phyloP scores from a whole-genome alignment of 352 stramenopile species.

The Phytophthora macrochlamydospora region DNA sequence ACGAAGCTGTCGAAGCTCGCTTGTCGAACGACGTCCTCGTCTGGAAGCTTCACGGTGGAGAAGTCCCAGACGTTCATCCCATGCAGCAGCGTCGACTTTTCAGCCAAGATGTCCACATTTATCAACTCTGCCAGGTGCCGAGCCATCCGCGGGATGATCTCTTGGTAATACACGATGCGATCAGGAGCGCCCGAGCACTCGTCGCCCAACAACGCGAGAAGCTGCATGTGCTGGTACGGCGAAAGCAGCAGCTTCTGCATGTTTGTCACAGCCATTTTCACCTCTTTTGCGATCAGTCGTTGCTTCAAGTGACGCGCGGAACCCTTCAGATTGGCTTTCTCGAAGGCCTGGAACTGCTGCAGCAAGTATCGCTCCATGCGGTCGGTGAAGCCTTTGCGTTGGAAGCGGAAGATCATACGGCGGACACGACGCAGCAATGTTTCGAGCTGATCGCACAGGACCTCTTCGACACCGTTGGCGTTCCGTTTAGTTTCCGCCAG shows the following conservation, averaged over 20 bases:
- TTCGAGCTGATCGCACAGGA: conserved; percentile 44
- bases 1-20: conserved; percentile 42
- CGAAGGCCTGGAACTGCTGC: conserved; percentile 53
- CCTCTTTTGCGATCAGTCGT: conserved; percentile 49
- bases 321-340: conserved; percentile 52
- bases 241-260: conserved; percentile 64
- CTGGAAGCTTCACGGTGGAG: conserved; percentile 16
- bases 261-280: conserved; percentile 46
- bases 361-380: conserved; percentile 47
- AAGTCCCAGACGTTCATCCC: conserved; percentile 24
- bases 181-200: conserved; percentile 19
- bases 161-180: conserved; percentile 52
- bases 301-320: conserved; percentile 54
- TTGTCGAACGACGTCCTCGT: conserved; percentile 38
- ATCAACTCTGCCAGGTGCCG: conserved; percentile 36
- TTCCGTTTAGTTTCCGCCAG: conserved; percentile 38
- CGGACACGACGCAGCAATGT: conserved; percentile 53
- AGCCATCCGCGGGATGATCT: conserved; percentile 37
- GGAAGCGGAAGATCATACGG: conserved; percentile 64
- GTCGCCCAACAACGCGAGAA: conserved; percentile 36
- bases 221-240: conserved; percentile 52
- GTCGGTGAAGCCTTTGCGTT: conserved; percentile 51
- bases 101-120: conserved; percentile 27
- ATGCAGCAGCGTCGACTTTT: conserved; percentile 32
- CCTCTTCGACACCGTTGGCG: conserved; percentile 27